Evolutionary conservation across 306 rosid species (phyloP).

Genomic region (Cicer cuneatum): DNA sequence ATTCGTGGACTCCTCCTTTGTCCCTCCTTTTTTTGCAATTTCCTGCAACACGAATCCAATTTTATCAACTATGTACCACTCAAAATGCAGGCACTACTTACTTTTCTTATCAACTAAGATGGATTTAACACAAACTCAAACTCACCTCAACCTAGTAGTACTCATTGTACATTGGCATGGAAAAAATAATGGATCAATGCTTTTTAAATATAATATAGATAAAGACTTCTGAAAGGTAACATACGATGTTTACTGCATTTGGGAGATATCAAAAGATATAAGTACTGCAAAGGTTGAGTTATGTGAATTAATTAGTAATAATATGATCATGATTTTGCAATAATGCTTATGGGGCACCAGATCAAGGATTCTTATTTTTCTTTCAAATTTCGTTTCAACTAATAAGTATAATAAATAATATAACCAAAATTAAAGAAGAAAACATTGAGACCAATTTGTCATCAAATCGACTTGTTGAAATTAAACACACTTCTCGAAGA

Average conservation of each 20-base stretch:
- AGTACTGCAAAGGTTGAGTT: background rate
- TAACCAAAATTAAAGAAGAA: slow-evolving; percentile 8
- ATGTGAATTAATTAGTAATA: slow-evolving; percentile 19
- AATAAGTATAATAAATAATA: background rate
- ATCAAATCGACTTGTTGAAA: background rate
- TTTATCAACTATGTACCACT: slow-evolving; percentile 1
- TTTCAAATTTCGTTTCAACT: background rate
- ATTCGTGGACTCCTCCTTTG: slow-evolving; percentile 64
- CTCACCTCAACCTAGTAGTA: background rate
- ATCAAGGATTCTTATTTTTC: slow-evolving; percentile 9
- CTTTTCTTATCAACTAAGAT: no score
- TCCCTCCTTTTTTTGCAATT: slow-evolving; percentile 55
- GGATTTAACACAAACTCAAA: background rate
- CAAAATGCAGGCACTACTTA: background rate
- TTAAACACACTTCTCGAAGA: background rate
- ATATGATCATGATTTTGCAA: slow-evolving; percentile 6
- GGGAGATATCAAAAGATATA: slow-evolving; percentile 48
- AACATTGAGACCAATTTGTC: background rate
- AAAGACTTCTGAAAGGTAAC: background rate
- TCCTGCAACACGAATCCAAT: slow-evolving; percentile 38
- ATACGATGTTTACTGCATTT: slow-evolving; percentile 41
- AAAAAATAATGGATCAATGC: background rate
- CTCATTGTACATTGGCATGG: slow-evolving; percentile 7
- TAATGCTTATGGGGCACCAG: slow-evolving; percentile 6
- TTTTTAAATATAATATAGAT: slow-evolving; percentile 13